Evolutionary conservation across 2,329 filamentous ascomycete species (phyloP).

Genomic region (Talaromyces albobiverticillius): DNA sequence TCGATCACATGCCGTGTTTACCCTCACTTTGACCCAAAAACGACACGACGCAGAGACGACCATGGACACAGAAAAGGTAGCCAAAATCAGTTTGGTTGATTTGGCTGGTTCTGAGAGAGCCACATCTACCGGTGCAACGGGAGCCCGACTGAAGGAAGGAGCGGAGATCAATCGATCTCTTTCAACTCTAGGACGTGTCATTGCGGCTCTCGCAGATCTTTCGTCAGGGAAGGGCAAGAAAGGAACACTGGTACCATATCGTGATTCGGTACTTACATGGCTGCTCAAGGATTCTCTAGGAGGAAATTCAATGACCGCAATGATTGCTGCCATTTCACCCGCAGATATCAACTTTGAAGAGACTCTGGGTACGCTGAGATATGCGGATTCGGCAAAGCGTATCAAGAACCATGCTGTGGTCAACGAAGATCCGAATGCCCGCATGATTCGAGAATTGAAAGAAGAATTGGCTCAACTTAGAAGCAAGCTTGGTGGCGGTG

Average conservation of each 20-base stretch:
- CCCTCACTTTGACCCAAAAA: constrained; percentile 91
- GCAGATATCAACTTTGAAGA: constrained; percentile 99
- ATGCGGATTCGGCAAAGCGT: constrained; percentile 95
- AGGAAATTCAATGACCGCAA: constrained; percentile 98
- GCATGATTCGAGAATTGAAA: constrained; percentile 97
- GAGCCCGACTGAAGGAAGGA: constrained; percentile 91
- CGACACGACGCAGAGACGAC: constrained; percentile 86
- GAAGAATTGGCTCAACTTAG: constrained; percentile 85
- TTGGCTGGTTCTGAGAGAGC: constrained; percentile 95
- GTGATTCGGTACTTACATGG: constrained; percentile 96
- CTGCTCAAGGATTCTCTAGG: constrained; percentile 93
- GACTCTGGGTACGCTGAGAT: constrained; percentile 89
- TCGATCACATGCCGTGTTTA: constrained; percentile 97
- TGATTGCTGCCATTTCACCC: constrained; percentile 98
- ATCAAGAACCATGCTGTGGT: constrained; percentile 99
- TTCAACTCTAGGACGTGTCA: constrained; percentile 94
- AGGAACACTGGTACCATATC: constrained; percentile 81
- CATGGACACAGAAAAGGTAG: constrained; percentile 96
- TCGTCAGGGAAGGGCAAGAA: constrained; percentile 78
- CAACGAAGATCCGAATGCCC: constrained; percentile 97
- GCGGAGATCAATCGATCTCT: constrained; percentile 97
- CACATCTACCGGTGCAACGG: constrained; percentile 93
- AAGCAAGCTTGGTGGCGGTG: constrained; percentile 69
- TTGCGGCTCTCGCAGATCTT: constrained; percentile 88
- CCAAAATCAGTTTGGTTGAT: constrained; percentile 97